A percentile compares a stretch with the other conserved stretches of the same genome.
phyloP scores from a whole-genome alignment of 2,329 filamentous ascomycete species.

The Aspergillus versicolor region DNA sequence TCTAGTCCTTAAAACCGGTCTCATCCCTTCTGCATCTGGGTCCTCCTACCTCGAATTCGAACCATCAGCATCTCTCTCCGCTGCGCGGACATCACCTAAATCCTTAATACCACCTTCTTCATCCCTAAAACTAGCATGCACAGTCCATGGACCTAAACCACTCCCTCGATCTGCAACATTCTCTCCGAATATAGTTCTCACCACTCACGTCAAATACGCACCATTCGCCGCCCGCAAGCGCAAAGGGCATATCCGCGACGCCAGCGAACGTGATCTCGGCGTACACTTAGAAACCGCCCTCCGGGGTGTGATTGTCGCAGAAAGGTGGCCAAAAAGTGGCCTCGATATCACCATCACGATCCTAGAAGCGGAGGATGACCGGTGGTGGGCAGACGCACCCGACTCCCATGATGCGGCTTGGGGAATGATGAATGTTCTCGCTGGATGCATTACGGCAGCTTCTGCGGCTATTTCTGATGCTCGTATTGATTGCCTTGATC shows the following conservation, averaged over 20 bases:
- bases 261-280: constrained; percentile 82
- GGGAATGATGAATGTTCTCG: constrained; percentile 88
- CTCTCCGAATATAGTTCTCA: constrained; percentile 86
- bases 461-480: constrained; percentile 92
- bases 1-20: constrained; percentile 81
- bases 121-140: constrained; percentile 87
- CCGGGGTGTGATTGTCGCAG: constrained; percentile 83
- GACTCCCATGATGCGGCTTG: constrained; percentile 63
- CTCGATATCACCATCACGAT: constrained; percentile 94
- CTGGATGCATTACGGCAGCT: constrained; percentile 89
- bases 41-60: constrained; percentile 68
- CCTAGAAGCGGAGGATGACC: constrained; percentile 86
- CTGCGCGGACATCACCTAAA: constrained; percentile 44
- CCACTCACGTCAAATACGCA: constrained; percentile 93
- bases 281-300: constrained; percentile 90
- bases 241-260: constrained; percentile 81
- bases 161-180: constrained; percentile 87
- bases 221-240: constrained; percentile 85
- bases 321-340: constrained; percentile 97
- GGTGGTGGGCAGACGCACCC: constrained; percentile 59
- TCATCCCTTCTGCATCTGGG: constrained; percentile 89
- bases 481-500: constrained; percentile 91
- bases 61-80: constrained; percentile 46
- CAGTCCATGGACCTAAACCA: constrained; percentile 88
- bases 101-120: constrained; percentile 56